phyloP scores from a whole-genome alignment of 2,329 filamentous ascomycete genomes.

The Pezicula rhizophila region DNA sequence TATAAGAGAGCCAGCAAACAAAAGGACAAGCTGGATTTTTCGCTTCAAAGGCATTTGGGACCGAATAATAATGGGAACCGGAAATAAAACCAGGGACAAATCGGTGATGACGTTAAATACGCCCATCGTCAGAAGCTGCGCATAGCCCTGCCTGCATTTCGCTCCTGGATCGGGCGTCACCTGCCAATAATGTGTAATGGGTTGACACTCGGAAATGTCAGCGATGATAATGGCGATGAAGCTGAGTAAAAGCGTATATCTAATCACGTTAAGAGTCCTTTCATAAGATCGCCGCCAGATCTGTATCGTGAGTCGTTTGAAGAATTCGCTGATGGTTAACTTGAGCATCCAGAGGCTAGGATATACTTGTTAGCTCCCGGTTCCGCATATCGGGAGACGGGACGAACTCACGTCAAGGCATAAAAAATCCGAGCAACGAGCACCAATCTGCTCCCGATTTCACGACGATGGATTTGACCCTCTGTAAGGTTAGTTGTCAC shows the following conservation, averaged over 20 bases:
- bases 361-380: conserved; percentile 8
- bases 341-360: conserved; percentile 86
- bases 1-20: conserved; percentile 80
- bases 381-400: background rate
- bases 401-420: conserved; percentile 69
- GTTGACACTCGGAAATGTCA: conserved; percentile 76
- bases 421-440: conserved; percentile 80
- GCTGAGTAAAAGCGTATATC: conserved; percentile 69
- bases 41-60: conserved; percentile 71
- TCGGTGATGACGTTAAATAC: conserved; percentile 84
- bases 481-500: conserved; percentile 47
- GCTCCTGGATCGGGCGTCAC: conserved; percentile 80
- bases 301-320: conserved; percentile 75
- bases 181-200: conserved; percentile 71
- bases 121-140: conserved; percentile 86
- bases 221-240: conserved; percentile 77
- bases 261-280: conserved; percentile 62
- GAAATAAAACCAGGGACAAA: conserved; percentile 78
- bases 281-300: conserved; percentile 78
- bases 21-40: conserved; percentile 70
- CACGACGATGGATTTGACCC: conserved; percentile 53
- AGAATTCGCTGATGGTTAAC: conserved; percentile 83
- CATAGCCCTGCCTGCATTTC: conserved; percentile 79
- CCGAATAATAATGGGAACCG: conserved; percentile 78
- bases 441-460: conserved; percentile 75